phyloP scores from a whole-genome alignment of 805 yeast genomes.

The Teunomyces tritomae region DNA sequence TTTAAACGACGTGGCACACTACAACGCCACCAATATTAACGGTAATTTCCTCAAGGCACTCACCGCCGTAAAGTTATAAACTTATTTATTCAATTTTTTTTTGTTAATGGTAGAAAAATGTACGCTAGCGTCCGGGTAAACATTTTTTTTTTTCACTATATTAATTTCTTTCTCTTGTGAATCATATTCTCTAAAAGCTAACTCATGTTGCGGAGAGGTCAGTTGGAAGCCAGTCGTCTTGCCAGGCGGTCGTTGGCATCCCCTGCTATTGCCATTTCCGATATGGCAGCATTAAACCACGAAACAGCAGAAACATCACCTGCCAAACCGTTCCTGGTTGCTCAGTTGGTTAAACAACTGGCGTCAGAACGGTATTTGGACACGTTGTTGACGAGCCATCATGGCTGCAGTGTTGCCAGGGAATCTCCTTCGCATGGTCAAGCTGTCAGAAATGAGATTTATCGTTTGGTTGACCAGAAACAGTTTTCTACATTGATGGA shows the following conservation, averaged over 20 bases:
- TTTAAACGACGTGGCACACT: constrained; percentile 50
- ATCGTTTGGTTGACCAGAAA: constrained; percentile 12
- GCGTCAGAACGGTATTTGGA: constrained; percentile 2
- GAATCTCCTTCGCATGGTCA: constrained; percentile 5
- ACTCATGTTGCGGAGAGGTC: constrained; percentile 1
- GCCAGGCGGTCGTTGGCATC: constrained; percentile 10
- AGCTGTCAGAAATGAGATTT: constrained; percentile 13
- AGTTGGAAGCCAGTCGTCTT: constrained; percentile 1
- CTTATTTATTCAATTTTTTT: background rate
- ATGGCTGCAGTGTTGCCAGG: background rate
- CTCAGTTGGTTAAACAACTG: background rate
- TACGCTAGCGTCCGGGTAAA: constrained; percentile 4
- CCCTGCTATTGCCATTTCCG: constrained; percentile 11
- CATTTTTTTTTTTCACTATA: background rate
- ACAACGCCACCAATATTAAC: constrained; percentile 41
- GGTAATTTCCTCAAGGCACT: constrained; percentile 9
- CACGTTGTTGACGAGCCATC: background rate
- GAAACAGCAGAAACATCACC: background rate
- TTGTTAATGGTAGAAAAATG: too few relatives aligned
- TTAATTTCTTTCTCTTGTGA: background rate
- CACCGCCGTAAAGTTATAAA: constrained; percentile 3
- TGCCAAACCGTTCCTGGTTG: background rate
- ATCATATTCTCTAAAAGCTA: background rate
- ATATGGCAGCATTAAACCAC: constrained; percentile 5
- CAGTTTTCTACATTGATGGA: constrained; percentile 14